Conservation (phyloP, 768 basidiomycete genomes). For the Clavaria fumosa region DNA sequence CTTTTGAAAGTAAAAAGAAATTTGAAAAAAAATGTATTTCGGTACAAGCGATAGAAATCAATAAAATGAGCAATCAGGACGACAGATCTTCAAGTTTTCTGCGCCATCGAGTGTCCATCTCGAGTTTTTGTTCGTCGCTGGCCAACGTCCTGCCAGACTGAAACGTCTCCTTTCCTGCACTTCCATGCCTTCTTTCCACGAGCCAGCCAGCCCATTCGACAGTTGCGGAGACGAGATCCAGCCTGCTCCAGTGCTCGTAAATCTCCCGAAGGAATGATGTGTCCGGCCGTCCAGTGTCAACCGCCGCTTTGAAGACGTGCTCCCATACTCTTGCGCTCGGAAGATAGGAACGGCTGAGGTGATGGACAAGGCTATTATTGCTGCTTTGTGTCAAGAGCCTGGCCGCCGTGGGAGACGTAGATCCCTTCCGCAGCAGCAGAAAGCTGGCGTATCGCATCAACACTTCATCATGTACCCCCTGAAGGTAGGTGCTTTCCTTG, state of each 20-base stretch:
- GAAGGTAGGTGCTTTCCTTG: constrained; percentile 27
- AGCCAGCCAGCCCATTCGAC: constrained; percentile 35
- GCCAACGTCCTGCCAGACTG: constrained; percentile 9
- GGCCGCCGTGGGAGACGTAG: too few species aligned
- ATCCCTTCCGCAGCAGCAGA: too few species aligned
- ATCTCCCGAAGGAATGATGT: constrained; percentile 16
- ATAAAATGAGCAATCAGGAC: too few species aligned
- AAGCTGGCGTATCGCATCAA: constrained; percentile 34
- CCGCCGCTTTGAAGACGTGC: constrained; percentile 23
- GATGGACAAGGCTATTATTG: constrained; percentile 9
- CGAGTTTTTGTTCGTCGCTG: too few species aligned
- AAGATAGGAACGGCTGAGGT: constrained; percentile 27
- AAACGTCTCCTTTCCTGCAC: constrained; percentile 25
- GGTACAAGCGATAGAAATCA: too few species aligned
- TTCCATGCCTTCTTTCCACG: constrained; percentile 23
- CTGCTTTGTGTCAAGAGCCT: constrained; percentile 9
- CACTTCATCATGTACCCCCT: constrained; percentile 30
- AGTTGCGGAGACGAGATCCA: constrained; percentile 24
- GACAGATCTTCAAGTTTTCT: too few species aligned
- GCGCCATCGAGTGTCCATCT: too few species aligned
- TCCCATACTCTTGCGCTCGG: constrained; percentile 30
- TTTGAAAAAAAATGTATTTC: too few species aligned
- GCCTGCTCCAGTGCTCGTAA: constrained; percentile 29
- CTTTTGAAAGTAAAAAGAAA: too few species aligned
- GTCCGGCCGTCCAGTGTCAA: constrained; percentile 9